Evolutionary conservation across 805 yeast species (phyloP), one percentile per base, ranked within the genome.

Genomic region (Yarrowia porcina): DNA sequence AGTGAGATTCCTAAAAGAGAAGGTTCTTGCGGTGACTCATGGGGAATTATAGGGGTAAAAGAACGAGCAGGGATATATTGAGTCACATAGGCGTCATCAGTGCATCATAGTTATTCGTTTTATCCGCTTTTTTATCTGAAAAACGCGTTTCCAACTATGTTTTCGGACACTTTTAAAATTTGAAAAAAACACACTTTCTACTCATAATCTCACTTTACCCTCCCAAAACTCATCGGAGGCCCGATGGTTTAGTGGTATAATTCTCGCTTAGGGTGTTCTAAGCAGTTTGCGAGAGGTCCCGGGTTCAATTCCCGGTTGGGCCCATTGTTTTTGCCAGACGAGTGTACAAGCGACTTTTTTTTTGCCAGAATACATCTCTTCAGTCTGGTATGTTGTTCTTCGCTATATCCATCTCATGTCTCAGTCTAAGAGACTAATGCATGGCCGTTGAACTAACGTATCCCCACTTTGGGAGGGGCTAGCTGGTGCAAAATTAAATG

Each of bases 271-370:
- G 56, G 56, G 56, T 49, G 39, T 32, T 39, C 56, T 49, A 25
- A 17, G 56, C 56, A 49, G 32, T 49, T 49, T 49, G 56, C 56
- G 56, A 49, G 56, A 49, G 56, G 56, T 49, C 56, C 56, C 56
- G 56, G 56, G 56, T 49, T 49, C 56, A 49, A 49, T 49, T 49
- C 56, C 56, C 56, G 56, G 56, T 49, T 49, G 56, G 56, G 56
- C 56, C 52, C 52, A n/a, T n/a, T n/a, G n/a, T n/a, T n/a, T n/a
- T n/a, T n/a, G n/a, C n/a, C n/a, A n/a, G n/a, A n/a, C n/a, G n/a
- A n/a, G n/a, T n/a, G n/a, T n/a, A n/a, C n/a, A n/a, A n/a, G n/a
- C n/a, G n/a, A n/a, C n/a, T n/a, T n/a, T n/a, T n/a, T n/a, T n/a
- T n/a, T n/a, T n/a, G n/a, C n/a, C n/a, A n/a, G n/a, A n/a, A n/a